Conservation (phyloP, 495 filamentous ascomycete genomes). For the Filosporella fistucella region DNA sequence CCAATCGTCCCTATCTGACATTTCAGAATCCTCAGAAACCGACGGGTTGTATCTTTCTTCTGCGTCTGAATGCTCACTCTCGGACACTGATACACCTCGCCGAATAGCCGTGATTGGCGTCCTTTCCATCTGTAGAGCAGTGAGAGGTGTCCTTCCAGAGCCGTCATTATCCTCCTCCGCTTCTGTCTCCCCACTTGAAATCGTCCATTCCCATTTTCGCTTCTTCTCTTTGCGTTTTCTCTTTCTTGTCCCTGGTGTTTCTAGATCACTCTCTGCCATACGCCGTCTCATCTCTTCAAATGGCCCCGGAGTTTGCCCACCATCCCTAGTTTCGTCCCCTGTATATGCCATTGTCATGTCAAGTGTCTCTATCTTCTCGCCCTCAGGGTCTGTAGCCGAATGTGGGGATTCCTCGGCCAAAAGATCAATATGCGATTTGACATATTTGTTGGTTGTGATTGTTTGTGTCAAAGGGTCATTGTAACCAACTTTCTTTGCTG, state of each 20-base stretch:
- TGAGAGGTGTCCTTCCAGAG: constrained; percentile 11
- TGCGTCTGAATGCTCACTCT: constrained; percentile 11
- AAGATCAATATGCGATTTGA: constrained; percentile 50
- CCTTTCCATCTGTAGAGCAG: constrained; percentile 13
- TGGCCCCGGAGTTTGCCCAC: constrained; percentile 50
- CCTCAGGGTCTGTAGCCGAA: constrained; percentile 15
- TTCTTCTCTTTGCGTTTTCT: constrained; percentile 35
- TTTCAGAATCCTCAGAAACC: constrained; percentile 13
- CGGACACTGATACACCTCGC: constrained; percentile 15
- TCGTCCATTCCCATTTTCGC: constrained; percentile 26
- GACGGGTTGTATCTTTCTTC: constrained; percentile 13
- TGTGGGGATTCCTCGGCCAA: constrained; percentile 44
- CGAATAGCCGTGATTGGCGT: constrained; percentile 19
- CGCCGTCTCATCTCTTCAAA: constrained; percentile 53
- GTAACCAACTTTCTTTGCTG: constrained; percentile 43
- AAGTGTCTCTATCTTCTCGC: constrained; percentile 27
- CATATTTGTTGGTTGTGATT: constrained; percentile 50
- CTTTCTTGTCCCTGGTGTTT: constrained; percentile 30
- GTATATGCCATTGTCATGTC: constrained; percentile 45
- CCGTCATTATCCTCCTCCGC: neutral
- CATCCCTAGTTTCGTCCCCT: constrained; percentile 42
- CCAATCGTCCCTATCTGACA: constrained; percentile 12
- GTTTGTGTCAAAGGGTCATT: constrained; percentile 48
- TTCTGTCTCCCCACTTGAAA: constrained; percentile 14
- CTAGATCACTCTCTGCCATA: constrained; percentile 38